A percentile compares a stretch with the other conserved stretches of the same genome.
Evolutionary conservation across 306 rosid species (phyloP).

Genomic region (Amphicarpaea edgeworthii): DNA sequence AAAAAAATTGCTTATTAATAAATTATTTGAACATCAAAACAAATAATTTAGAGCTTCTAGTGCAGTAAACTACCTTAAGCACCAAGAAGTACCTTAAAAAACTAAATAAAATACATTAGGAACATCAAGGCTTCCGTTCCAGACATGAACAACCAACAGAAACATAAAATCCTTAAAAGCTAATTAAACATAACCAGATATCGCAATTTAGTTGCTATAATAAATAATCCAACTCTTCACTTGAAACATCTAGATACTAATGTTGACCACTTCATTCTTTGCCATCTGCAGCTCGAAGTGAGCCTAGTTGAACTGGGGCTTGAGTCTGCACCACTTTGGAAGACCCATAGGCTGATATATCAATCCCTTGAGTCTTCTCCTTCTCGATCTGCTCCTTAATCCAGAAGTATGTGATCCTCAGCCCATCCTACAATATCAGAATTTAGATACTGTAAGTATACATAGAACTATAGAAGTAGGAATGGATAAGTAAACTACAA

Average conservation of each 20-base stretch:
- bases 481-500: neutral
- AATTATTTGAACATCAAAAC: neutral
- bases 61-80: slow-evolving; percentile 29
- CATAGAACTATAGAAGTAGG: slow-evolving; percentile 4
- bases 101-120: slow-evolving; percentile 24
- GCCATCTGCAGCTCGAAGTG: slow-evolving; percentile 94
- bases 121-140: slow-evolving; percentile 22
- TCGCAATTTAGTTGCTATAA: slow-evolving; percentile 24
- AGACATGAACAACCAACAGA: slow-evolving; percentile 31
- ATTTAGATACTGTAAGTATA: slow-evolving; percentile 36
- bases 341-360: slow-evolving; percentile 75
- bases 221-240: slow-evolving; percentile 23
- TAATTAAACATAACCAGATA: slow-evolving; percentile 23
- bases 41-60: slow-evolving; percentile 14
- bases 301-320: slow-evolving; percentile 96
- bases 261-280: slow-evolving; percentile 63
- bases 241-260: slow-evolving; percentile 24
- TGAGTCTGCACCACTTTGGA: slow-evolving; percentile 97
- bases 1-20: slow-evolving; percentile 19
- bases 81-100: slow-evolving; percentile 25
- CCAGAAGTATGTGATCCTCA: slow-evolving; percentile 93
- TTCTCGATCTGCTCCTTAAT: slow-evolving; percentile 97
- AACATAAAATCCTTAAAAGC: slow-evolving; percentile 33
- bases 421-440: slow-evolving; percentile 74
- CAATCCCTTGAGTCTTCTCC: slow-evolving; percentile 77